Base-by-base conservation (phyloP, 768 basidiomycete species). In the Lanmaoa pseudosensibilis region DNA sequence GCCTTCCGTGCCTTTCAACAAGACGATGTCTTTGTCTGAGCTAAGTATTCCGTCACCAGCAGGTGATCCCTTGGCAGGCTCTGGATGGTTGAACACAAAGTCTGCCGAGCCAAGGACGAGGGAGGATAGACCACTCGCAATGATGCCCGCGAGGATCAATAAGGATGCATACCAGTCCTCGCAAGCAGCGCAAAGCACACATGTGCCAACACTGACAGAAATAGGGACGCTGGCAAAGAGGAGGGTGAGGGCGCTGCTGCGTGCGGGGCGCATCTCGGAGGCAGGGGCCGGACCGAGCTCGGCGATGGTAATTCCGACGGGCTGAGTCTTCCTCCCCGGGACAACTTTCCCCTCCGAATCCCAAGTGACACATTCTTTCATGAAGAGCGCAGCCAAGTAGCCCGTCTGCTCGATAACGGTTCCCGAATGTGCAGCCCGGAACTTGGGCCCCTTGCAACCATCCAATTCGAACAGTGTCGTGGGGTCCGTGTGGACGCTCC, bases 361-460 rank as follows among this genome's bases (percentile, higher is more conserved):
- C 46, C 46, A 61, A 16, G 61, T 18, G 2, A 36, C 12, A n/a
- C 64, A 66, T 39, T 51, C 56, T 10, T 57, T 56, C 56, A 59
- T 52, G 32, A 36, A 85, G 75, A 73, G 88, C 83, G 40, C 72
- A 78, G 21, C 90, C 83, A 64, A 81, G 69, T 19, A 83, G 73
- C 51, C 81, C 75, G 65, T 81, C 77, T 36, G 70, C 63, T n/a
- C 69, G 8, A 73, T 64, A 69, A 57, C 76, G 78, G 59, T 89
- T 69, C 69, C 87, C 79, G 46, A 92, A 73, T 27, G 85, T 59
- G 91, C 85, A 0, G 88, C 83, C 55, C 90, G 84, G 70, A 82
- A 92, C 65, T 90, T 92, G 47, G 88, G 88, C 3, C 72, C 73
- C 7, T 48, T 54, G 44, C 34, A 52, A 2, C 56, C 27, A 36